A percentile compares a stretch with the other conserved stretches of the same genome.
Evolutionary conservation across 1,284 basidiomycete genomes (phyloP).

Genomic region (Phellopilus nigrolimitatus): DNA sequence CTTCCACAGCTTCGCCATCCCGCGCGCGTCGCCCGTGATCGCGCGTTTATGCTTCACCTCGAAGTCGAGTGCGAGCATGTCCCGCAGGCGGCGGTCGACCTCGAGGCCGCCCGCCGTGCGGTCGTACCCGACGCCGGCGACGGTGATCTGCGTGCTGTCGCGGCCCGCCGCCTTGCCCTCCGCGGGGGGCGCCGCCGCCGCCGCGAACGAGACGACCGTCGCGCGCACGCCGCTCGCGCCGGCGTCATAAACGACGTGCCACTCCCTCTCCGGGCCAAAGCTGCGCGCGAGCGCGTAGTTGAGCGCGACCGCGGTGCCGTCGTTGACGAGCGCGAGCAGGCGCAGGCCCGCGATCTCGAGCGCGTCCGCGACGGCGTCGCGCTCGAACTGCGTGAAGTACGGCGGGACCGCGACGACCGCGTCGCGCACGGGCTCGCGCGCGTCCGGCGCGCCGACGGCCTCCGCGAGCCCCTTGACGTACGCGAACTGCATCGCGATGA

Average conservation of each 20-base stretch:
- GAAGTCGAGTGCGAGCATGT: slow-evolving; percentile 78
- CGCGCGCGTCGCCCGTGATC: slow-evolving; percentile 71
- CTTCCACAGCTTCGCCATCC: slow-evolving; percentile 91
- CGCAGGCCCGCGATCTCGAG: slow-evolving; percentile 86
- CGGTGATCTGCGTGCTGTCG: slow-evolving; percentile 71
- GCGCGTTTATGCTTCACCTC: slow-evolving; percentile 61
- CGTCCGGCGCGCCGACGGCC: slow-evolving; percentile 44
- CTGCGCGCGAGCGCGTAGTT: slow-evolving; percentile 96
- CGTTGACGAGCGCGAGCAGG: slow-evolving; percentile 83
- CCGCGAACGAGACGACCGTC: slow-evolving; percentile 78
- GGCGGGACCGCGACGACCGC: slow-evolving; percentile 84
- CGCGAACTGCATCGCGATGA: slow-evolving; percentile 90
- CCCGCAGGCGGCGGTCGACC: slow-evolving; percentile 79
- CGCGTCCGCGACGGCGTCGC: slow-evolving; percentile 87
- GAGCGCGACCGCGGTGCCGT: slow-evolving; percentile 88
- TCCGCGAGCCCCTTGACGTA: slow-evolving; percentile 91
- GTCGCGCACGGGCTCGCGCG: slow-evolving; percentile 69
- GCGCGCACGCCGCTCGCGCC: slow-evolving; percentile 87
- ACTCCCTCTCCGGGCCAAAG: slow-evolving; percentile 72
- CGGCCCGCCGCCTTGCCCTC: slow-evolving; percentile 47
- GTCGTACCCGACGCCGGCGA: slow-evolving; percentile 80
- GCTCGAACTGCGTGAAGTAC: slow-evolving; percentile 83
- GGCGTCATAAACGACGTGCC: slow-evolving; percentile 92
- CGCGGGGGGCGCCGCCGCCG: slow-evolving; percentile 35
- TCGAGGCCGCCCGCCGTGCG: slow-evolving; percentile 75